Conservation (phyloP, 1,139 yeast genomes). For the Geotrichum siamense region DNA sequence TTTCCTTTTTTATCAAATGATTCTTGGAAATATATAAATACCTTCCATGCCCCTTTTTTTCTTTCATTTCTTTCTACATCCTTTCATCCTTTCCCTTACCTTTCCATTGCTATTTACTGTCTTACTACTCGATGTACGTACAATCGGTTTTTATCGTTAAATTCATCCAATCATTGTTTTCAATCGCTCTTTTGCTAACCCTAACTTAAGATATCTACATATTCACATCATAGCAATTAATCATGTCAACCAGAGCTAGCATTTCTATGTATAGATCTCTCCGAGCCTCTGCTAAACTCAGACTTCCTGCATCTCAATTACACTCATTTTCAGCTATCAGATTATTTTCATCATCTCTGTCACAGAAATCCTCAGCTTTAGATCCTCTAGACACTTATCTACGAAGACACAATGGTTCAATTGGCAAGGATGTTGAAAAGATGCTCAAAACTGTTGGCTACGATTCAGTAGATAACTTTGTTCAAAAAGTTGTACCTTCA, state of each 20-base stretch:
- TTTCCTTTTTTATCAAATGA: too few species aligned
- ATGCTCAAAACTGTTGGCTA: conserved; percentile 68
- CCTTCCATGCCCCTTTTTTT: too few species aligned
- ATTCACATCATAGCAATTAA: too few species aligned
- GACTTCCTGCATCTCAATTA: conserved; percentile 29
- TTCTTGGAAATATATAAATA: too few species aligned
- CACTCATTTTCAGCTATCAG: neutral
- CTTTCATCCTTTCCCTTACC: too few species aligned
- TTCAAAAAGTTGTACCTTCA: conserved; percentile 67
- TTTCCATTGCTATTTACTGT: too few species aligned
- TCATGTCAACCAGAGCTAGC: conserved; percentile 6
- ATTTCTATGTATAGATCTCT: conserved; percentile 5
- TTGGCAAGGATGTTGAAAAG: conserved; percentile 50
- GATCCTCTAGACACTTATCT: conserved; percentile 68
- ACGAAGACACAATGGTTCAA: conserved; percentile 86
- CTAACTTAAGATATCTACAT: too few species aligned
- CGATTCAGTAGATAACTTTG: conserved; percentile 60
- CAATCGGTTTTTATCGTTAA: too few species aligned
- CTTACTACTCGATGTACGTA: too few species aligned
- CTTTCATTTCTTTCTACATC: too few species aligned
- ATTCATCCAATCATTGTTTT: too few species aligned
- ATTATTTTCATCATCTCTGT: neutral
- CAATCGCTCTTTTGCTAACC: conserved; percentile 1
- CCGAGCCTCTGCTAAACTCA: neutral
- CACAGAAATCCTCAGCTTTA: conserved; percentile 25